Percentiles rank a stretch among this genome's conserved stretches.
phyloP scores from a whole-genome alignment of 1,284 basidiomycete species.

The Melampsora americana region DNA sequence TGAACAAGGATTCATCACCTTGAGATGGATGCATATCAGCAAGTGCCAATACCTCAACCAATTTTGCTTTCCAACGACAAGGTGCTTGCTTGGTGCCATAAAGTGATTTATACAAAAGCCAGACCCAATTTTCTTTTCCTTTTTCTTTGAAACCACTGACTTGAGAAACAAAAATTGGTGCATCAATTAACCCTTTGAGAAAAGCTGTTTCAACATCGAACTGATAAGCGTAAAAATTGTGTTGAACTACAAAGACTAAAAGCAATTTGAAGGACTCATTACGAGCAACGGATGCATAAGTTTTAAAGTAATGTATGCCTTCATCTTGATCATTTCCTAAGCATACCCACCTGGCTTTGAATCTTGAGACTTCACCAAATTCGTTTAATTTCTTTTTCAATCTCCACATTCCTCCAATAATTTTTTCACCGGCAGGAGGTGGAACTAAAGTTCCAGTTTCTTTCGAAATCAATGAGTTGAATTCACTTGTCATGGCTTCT shows the following conservation, averaged over 20 bases:
- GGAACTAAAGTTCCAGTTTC: neutral
- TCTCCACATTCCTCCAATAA: neutral
- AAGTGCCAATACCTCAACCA: neutral
- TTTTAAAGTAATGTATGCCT: neutral
- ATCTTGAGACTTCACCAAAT: neutral
- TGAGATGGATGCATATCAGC: neutral
- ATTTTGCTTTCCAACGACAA: neutral
- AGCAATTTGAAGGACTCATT: neutral
- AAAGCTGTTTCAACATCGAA: neutral
- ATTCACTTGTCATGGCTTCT: neutral
- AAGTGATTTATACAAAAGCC: neutral
- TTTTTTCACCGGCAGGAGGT: neutral
- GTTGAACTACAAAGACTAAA: neutral
- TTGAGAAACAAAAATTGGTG: neutral
- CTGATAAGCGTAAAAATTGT: neutral
- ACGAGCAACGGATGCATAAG: neutral
- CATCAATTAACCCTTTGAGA: neutral
- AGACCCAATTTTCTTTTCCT: neutral
- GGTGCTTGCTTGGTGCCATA: neutral
- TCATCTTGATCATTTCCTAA: conserved; percentile 8
- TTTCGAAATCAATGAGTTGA: neutral
- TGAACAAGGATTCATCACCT: conserved; percentile 1
- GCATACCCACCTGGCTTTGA: neutral
- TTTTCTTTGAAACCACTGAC: conserved; percentile 1
- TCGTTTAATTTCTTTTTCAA: neutral